Evolutionary conservation across 2,329 filamentous ascomycete genomes (phyloP).

Genomic region (Aphanoascus verrucosus): DNA sequence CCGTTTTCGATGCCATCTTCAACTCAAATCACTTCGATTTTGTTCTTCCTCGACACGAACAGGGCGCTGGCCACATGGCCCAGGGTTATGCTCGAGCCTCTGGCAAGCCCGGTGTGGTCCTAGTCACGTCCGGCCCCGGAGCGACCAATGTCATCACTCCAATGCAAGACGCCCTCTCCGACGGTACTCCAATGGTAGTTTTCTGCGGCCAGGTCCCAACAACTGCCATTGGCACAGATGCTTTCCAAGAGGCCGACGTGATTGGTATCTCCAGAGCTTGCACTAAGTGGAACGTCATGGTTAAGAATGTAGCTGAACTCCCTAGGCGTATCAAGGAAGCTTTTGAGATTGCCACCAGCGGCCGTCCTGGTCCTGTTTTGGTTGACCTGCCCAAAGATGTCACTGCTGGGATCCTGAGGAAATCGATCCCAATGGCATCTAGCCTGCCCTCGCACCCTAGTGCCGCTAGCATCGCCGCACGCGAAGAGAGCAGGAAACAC

Average conservation of each 20-base stretch:
- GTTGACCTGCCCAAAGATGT: conserved; percentile 96
- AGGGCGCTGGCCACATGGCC: conserved; percentile 97
- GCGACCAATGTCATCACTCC: conserved; percentile 95
- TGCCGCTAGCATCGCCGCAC: conserved; percentile 71
- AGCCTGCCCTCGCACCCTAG: conserved; percentile 69
- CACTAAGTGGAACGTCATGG: conserved; percentile 99
- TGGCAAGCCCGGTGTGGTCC: conserved; percentile 86
- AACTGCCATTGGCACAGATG: conserved; percentile 81
- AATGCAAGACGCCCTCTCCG: conserved; percentile 89
- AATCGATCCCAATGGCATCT: conserved; percentile 69
- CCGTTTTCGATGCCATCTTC: conserved; percentile 97
- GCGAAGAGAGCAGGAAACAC: conserved; percentile 61
- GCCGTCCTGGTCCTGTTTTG: conserved; percentile 84
- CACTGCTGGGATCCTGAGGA: conserved; percentile 71
- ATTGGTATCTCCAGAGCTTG: conserved; percentile 87
- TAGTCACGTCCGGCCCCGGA: conserved; percentile 92
- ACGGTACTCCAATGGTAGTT: conserved; percentile 91
- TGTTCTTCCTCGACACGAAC: conserved; percentile 88
- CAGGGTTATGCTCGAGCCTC: conserved; percentile 91
- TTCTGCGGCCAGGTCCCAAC: conserved; percentile 91
- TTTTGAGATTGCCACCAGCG: conserved; percentile 93
- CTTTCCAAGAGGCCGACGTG: conserved; percentile 93
- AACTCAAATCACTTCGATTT: conserved; percentile 97
- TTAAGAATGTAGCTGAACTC: conserved; percentile 87
- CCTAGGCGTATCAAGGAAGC: conserved; percentile 93